Base-by-base conservation (phyloP, 108 stramenopile genomes). In the Craspedostauros australis region DNA sequence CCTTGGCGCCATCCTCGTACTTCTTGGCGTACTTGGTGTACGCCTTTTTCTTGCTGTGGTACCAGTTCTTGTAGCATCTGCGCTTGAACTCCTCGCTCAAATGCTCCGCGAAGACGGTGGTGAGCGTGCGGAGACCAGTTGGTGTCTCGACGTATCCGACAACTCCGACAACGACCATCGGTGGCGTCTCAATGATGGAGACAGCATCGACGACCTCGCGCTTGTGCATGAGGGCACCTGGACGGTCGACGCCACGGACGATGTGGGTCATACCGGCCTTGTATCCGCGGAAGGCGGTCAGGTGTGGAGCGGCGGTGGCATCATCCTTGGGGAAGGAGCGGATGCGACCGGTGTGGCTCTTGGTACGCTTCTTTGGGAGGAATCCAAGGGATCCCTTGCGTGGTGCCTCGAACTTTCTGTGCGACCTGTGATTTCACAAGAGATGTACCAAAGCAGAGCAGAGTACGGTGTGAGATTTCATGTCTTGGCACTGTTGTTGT, bases 221-320 rank as follows among this genome's bases (percentile, higher is more conserved):
- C 96, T 99, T 99, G 96, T 99, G 96, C 78, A 98, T 79, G 79
- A 96, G 86, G 39, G 97, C 97, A 54, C 99, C 99, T 16, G 97
- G 93, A 76, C 96, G 94, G 74, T 99, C 97, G 19, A 99, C 95
- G 48, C 91, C 92, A 69, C 99, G 95, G 47, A 89, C 88, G 50
- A 93, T 93, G 84, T 99, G 99, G 67, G 99, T 98, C 99, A 99
- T 99, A 57, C 99, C 99, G 50, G 99, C 99, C 91, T 99, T 99
- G 96, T 98, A 99, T 64, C 90, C 97, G 71, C 96, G 88, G 89
- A 99, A 99, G 55, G 99, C 99, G 21, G 99, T 99, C 37, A 99
- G 82, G 77, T 99, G 99, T 37, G 79, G 73, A 15, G 78, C 80
- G 63, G 89, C 90, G 31, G 82, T 41, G 9, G 91, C 66, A 54